phyloP scores from a whole-genome alignment of 257 asterid species.

The Catharanthus roseus region DNA sequence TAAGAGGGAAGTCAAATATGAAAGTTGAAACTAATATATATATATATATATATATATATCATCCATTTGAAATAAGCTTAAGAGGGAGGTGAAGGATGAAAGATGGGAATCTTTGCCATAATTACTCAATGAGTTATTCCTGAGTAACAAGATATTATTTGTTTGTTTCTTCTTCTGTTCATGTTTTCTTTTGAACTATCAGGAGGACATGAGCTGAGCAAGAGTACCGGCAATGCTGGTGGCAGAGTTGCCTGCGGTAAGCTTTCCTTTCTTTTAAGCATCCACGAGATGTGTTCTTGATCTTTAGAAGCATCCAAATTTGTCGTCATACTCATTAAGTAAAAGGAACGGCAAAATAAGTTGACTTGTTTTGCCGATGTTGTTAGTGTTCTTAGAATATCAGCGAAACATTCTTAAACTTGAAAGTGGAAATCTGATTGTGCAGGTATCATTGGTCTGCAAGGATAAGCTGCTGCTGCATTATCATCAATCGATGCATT shows the following conservation, averaged over 20 bases:
- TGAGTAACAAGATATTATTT: background rate
- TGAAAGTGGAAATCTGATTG: background rate
- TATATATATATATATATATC: background rate
- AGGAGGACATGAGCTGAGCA: slow-evolving; percentile 97
- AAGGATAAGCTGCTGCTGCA: slow-evolving; percentile 39
- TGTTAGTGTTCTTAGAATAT: too few species aligned
- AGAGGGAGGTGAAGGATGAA: background rate
- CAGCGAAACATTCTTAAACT: background rate
- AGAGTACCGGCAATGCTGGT: slow-evolving; percentile 91
- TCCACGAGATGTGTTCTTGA: background rate
- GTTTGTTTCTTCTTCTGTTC: background rate
- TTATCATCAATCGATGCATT: too few species aligned
- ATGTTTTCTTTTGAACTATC: background rate
- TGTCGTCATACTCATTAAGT: background rate
- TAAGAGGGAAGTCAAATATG: background rate
- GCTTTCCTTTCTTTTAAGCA: slow-evolving; percentile 9
- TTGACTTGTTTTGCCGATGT: background rate
- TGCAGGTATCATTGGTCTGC: slow-evolving; percentile 92
- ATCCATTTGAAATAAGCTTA: background rate
- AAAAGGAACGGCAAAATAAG: background rate
- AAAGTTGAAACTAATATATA: background rate
- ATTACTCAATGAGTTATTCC: background rate
- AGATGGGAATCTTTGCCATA: background rate
- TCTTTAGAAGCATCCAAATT: background rate
- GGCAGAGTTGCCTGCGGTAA: slow-evolving; percentile 90